Conservation (phyloP, 169 alveolate species). For the Babesia caballi region DNA sequence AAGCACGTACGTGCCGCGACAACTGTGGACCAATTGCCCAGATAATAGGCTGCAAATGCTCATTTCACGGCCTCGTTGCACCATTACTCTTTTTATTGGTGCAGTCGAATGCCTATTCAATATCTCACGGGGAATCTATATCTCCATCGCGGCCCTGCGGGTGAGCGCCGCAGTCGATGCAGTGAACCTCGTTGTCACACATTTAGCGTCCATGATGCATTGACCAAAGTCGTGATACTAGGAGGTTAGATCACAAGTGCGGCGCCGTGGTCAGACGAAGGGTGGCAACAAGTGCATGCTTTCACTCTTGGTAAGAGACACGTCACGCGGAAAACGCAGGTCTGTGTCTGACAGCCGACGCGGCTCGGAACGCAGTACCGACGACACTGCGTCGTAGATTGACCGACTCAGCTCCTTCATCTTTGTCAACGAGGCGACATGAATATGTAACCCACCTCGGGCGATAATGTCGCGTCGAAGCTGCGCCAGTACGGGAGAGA, state of each 20-base stretch:
- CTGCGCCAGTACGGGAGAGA: slow-evolving; percentile 48
- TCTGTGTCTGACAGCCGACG: slow-evolving; percentile 21
- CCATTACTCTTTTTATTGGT: too few species aligned
- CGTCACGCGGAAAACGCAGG: slow-evolving; percentile 15
- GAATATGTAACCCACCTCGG: slow-evolving; percentile 3
- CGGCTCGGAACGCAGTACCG: background rate
- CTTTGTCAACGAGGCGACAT: background rate
- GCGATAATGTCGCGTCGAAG: slow-evolving; percentile 25
- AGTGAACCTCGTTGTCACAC: too few species aligned
- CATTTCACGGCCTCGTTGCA: too few species aligned
- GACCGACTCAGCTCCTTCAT: background rate
- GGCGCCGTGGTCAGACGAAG: background rate
- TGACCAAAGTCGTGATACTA: too few species aligned
- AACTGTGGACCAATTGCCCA: too few species aligned
- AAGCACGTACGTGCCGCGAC: too few species aligned
- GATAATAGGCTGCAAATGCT: too few species aligned
- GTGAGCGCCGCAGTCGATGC: too few species aligned
- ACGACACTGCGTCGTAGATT: background rate
- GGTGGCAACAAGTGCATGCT: slow-evolving; percentile 23
- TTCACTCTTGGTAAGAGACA: background rate
- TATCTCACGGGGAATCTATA: too few species aligned
- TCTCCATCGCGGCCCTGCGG: too few species aligned
- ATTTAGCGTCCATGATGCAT: too few species aligned
- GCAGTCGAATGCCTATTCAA: too few species aligned
- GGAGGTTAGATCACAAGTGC: background rate